Conservation (phyloP, 83 land plant genomes). For the Picea mariana region DNA sequence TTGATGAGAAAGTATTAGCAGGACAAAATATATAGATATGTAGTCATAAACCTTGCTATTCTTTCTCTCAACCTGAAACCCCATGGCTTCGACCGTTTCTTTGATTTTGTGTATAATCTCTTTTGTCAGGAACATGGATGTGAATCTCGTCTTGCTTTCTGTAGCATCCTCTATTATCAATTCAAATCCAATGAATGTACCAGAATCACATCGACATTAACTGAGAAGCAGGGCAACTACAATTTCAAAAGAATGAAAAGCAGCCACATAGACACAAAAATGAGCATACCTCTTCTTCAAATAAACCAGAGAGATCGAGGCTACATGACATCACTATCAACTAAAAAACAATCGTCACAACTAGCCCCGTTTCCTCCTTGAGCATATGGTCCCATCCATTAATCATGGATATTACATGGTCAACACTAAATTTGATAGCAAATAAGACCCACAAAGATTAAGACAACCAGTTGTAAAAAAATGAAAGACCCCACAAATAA, state of each 20-base stretch:
- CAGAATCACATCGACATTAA: too few species aligned
- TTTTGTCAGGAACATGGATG: constrained; percentile 53
- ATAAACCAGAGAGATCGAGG: constrained; percentile 76
- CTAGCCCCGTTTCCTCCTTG: constrained; percentile 23
- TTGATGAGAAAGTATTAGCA: too few species aligned
- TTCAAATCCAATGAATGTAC: too few species aligned
- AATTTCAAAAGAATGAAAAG: too few species aligned
- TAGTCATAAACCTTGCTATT: constrained; percentile 56
- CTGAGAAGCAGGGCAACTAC: too few species aligned
- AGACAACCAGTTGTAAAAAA: too few species aligned
- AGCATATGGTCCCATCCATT: neutral
- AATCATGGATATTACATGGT: too few species aligned
- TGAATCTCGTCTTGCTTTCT: constrained; percentile 63
- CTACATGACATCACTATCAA: constrained; percentile 69
- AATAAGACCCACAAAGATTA: too few species aligned
- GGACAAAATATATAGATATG: too few species aligned
- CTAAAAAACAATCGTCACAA: constrained; percentile 71
- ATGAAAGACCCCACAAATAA: too few species aligned
- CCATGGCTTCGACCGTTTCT: constrained; percentile 53
- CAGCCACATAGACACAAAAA: too few species aligned
- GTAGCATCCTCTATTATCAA: constrained; percentile 37
- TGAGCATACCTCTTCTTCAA: constrained; percentile 74
- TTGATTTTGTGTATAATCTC: constrained; percentile 63
- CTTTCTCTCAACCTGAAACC: constrained; percentile 49
- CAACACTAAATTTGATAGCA: too few species aligned